phyloP scores from a whole-genome alignment of 78 protist genomes.

The Dictyostelium purpureum region DNA sequence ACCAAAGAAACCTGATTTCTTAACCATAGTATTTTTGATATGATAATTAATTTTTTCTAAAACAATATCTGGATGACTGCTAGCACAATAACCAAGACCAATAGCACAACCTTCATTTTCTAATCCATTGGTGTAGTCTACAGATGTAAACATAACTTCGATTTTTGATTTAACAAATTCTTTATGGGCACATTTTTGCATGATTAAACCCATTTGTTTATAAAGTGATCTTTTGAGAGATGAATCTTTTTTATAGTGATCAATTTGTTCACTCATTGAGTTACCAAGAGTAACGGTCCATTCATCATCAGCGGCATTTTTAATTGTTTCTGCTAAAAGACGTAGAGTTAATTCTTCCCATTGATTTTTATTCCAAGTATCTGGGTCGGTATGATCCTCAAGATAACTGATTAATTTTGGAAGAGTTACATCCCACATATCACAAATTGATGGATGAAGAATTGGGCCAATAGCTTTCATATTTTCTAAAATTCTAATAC shows the following conservation, averaged over 20 bases:
- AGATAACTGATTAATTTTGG: constrained; percentile 73
- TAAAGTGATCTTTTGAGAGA: constrained; percentile 26
- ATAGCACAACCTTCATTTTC: constrained; percentile 79
- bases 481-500: constrained; percentile 17
- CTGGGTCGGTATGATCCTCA: constrained; percentile 31
- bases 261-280: constrained; percentile 46
- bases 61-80: constrained; percentile 77
- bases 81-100: constrained; percentile 77
- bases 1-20: constrained; percentile 80
- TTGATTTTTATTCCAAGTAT: not conserved
- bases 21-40: constrained; percentile 53
- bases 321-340: constrained; percentile 67
- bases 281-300: constrained; percentile 80
- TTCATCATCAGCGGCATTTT: constrained; percentile 79
- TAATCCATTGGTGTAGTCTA: constrained; percentile 40
- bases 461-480: constrained; percentile 69
- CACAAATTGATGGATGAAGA: constrained; percentile 81
- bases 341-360: constrained; percentile 81
- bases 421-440: constrained; percentile 84
- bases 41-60: constrained; percentile 39
- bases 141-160: constrained; percentile 65
- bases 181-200: constrained; percentile 70
- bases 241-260: constrained; percentile 56
- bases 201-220: constrained; percentile 74
- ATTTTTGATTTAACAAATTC: constrained; percentile 58